Percentiles rank a stretch among this genome's conserved stretches.
Evolutionary conservation across 106 monocot species (phyloP).

Genomic region (Dioscorea dumetorum): DNA sequence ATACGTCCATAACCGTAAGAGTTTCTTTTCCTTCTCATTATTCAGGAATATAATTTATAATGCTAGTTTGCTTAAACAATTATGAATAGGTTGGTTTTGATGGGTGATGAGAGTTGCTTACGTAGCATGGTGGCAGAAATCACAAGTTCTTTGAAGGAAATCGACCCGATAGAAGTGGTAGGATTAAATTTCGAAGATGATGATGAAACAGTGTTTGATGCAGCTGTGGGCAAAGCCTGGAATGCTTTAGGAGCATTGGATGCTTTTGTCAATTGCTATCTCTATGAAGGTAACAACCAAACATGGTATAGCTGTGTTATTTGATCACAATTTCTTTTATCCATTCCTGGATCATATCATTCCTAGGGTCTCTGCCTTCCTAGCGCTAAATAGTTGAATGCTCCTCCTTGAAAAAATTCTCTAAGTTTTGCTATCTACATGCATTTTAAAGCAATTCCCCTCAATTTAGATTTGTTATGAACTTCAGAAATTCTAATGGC

Average conservation of each 20-base stretch:
- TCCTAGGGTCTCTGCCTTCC: too few relatives aligned
- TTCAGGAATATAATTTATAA: not conserved
- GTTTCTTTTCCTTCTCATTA: not conserved
- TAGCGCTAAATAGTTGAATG: too few relatives aligned
- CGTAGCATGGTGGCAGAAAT: slow-evolving; percentile 32
- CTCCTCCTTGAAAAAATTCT: too few relatives aligned
- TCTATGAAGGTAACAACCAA: slow-evolving; percentile 66
- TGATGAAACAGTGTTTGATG: slow-evolving; percentile 53
- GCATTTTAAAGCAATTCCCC: too few relatives aligned
- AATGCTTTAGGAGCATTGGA: slow-evolving; percentile 51
- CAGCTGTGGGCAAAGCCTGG: slow-evolving; percentile 64
- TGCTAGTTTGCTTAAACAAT: not conserved
- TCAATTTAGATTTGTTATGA: too few relatives aligned
- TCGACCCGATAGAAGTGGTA: slow-evolving; percentile 44
- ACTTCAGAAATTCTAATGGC: too few relatives aligned
- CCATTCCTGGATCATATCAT: too few relatives aligned
- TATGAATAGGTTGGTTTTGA: slow-evolving; percentile 55
- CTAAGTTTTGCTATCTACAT: too few relatives aligned
- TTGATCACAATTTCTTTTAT: too few relatives aligned
- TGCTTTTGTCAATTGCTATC: slow-evolving; percentile 77
- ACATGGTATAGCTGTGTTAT: too few relatives aligned
- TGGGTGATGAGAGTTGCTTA: slow-evolving; percentile 63
- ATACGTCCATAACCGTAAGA: not conserved
- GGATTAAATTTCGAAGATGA: slow-evolving; percentile 63
- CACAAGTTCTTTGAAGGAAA: slow-evolving; percentile 21